These are phyloP conservation scores for Litsea cubeba DNA, from an alignment of 164 flowering plant genomes.

Conservation along the genomic window DNA sequence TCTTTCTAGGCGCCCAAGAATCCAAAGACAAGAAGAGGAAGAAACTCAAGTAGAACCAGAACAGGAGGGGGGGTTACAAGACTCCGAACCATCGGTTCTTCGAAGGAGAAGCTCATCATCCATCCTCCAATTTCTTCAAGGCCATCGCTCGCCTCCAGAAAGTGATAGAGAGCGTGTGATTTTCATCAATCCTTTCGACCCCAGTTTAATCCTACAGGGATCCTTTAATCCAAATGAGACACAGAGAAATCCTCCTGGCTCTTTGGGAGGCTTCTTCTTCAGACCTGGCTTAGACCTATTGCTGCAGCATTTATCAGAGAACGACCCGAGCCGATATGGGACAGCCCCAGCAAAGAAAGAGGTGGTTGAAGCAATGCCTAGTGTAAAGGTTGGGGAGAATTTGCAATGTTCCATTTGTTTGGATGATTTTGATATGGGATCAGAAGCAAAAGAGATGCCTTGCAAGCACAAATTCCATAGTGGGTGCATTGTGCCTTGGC, in stretches of 20 bases:
- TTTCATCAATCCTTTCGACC: conserved; percentile 59
- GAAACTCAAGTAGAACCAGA: conserved; percentile 34
- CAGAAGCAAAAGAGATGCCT: conserved; percentile 78
- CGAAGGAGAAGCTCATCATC: conserved; percentile 51
- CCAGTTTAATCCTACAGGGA: conserved; percentile 54
- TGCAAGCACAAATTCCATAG: conserved; percentile 79
- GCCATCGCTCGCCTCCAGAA: conserved; percentile 38
- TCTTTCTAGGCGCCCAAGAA: conserved; percentile 28
- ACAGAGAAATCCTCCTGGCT: conserved; percentile 24
- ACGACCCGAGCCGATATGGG: conserved; percentile 79
- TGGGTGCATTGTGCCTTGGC: conserved; percentile 70
- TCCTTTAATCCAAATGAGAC: conserved; percentile 25
- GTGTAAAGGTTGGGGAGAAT: conserved; percentile 39
- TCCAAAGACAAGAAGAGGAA: conserved; percentile 24
- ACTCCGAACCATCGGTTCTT: conserved; percentile 37
- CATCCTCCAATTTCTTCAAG: conserved; percentile 16
- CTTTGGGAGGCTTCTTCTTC: conserved; percentile 64
- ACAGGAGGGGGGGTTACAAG: conserved; percentile 23
- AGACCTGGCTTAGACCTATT: conserved; percentile 70
- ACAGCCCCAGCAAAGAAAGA: conserved; percentile 79
- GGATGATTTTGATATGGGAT: conserved; percentile 66
- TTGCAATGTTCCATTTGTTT: conserved; percentile 68
- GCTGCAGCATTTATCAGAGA: conserved; percentile 83
- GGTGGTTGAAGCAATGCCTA: conserved; percentile 70
- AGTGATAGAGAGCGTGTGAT: conserved; percentile 41